These are phyloP conservation scores for Phialophora macrospora DNA, from an alignment of 2,329 filamentous ascomycete species.

Conservation along the genomic window DNA sequence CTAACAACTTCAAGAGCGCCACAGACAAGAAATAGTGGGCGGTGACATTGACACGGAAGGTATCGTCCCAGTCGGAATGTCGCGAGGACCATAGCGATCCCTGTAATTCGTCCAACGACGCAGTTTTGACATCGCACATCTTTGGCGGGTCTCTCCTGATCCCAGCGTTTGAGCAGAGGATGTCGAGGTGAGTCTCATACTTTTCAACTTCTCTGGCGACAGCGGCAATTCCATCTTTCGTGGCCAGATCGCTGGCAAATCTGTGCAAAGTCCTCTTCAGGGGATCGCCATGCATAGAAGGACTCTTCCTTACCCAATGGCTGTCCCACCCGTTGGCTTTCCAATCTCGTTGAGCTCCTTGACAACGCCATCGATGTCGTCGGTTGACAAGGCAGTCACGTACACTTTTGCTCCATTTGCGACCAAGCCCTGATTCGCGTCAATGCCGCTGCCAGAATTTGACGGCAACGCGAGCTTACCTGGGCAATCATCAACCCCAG, in stretches of 20 bases:
- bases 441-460: not conserved
- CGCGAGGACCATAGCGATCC: slow-evolving; percentile 55
- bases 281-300: slow-evolving; percentile 5
- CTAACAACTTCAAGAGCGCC: slow-evolving; percentile 53
- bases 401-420: slow-evolving; percentile 56
- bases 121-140: slow-evolving; percentile 53
- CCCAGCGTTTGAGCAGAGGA: slow-evolving; percentile 57
- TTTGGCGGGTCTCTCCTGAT: slow-evolving; percentile 53
- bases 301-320: slow-evolving; percentile 44
- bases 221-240: slow-evolving; percentile 49
- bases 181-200: slow-evolving; percentile 52
- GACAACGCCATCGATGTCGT: slow-evolving; percentile 49
- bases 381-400: slow-evolving; percentile 49
- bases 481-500: slow-evolving; percentile 56
- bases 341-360: slow-evolving; percentile 50
- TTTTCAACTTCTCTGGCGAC: slow-evolving; percentile 44
- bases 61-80: slow-evolving; percentile 52
- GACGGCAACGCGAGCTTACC: slow-evolving; percentile 39
- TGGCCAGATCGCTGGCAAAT: slow-evolving; percentile 45
- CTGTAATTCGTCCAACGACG: slow-evolving; percentile 51
- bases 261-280: slow-evolving; percentile 25
- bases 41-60: slow-evolving; percentile 56
- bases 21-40: slow-evolving; percentile 58
- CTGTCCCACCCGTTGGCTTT: slow-evolving; percentile 45
- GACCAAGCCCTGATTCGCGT: slow-evolving; percentile 46